phyloP scores from a whole-genome alignment of 768 basidiomycete genomes.

The Tylopilus sp. region DNA sequence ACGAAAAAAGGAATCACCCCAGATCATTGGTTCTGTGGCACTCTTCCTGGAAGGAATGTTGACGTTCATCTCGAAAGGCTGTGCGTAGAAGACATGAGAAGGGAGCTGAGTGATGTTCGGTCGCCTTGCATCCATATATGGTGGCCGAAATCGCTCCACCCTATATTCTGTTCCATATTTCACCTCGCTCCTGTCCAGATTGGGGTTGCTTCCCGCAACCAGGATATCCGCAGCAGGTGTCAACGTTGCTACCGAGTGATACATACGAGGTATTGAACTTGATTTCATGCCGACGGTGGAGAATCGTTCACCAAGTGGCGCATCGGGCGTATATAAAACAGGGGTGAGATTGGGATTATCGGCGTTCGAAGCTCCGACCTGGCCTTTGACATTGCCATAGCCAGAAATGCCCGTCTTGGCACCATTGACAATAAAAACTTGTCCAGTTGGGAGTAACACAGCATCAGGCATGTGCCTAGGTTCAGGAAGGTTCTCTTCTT shows the following conservation, averaged over 20 bases:
- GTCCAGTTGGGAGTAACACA: slow-evolving; percentile 76
- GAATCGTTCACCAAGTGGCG: slow-evolving; percentile 56
- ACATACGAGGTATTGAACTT: slow-evolving; percentile 69
- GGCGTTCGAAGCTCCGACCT: slow-evolving; percentile 75
- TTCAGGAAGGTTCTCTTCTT: slow-evolving; percentile 70
- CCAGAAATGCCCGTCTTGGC: slow-evolving; percentile 71
- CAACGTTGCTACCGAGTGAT: slow-evolving; percentile 81
- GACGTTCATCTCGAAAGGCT: slow-evolving; percentile 46
- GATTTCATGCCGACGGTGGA: slow-evolving; percentile 53
- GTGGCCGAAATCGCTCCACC: slow-evolving; percentile 82
- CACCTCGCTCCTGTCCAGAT: slow-evolving; percentile 69
- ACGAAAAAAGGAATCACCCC: slow-evolving; percentile 38
- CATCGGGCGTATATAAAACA: slow-evolving; percentile 63
- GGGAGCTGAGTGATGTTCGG: slow-evolving; percentile 45
- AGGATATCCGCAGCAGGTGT: slow-evolving; percentile 69
- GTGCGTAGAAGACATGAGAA: slow-evolving; percentile 41
- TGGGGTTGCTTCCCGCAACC: slow-evolving; percentile 84
- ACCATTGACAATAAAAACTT: slow-evolving; percentile 74
- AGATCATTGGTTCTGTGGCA: slow-evolving; percentile 40
- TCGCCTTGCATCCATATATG: slow-evolving; percentile 65
- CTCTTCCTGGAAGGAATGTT: slow-evolving; percentile 35
- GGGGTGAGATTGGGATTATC: slow-evolving; percentile 67
- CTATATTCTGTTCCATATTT: slow-evolving; percentile 84
- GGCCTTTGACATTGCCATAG: slow-evolving; percentile 68
- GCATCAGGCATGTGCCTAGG: slow-evolving; percentile 77